Evolutionary conservation across 257 asterid species (phyloP).

Genomic region (Dorcoceras hygrometricum): DNA sequence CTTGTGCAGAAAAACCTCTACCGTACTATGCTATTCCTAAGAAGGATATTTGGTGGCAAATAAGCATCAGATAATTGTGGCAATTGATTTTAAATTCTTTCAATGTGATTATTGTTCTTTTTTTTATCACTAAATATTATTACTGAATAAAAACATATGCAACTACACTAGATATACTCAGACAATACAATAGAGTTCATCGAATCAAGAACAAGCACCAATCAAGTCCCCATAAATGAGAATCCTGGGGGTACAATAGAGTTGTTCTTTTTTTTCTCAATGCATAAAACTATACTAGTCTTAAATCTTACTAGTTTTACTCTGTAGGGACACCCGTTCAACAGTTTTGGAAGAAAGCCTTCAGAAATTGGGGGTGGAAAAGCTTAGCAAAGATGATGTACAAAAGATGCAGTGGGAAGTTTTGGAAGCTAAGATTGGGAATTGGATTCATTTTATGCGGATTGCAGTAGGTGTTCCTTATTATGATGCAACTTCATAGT

Average conservation of each 20-base stretch:
- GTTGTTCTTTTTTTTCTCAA: constrained; percentile 13
- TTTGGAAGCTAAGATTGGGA: constrained; percentile 97
- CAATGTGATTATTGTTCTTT: constrained; percentile 13
- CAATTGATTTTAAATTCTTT: background rate
- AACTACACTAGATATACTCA: too few species aligned
- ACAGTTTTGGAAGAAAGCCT: constrained; percentile 93
- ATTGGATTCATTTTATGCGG: constrained; percentile 99
- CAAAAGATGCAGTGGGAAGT: constrained; percentile 99
- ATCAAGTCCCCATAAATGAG: too few species aligned
- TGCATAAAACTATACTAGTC: constrained; percentile 17
- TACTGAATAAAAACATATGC: too few species aligned
- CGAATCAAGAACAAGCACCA: too few species aligned
- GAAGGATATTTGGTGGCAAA: background rate
- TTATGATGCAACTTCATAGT: constrained; percentile 10
- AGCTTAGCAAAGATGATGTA: constrained; percentile 97
- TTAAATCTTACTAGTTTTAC: constrained; percentile 8
- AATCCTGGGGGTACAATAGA: too few species aligned
- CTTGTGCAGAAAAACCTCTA: background rate
- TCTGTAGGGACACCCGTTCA: constrained; percentile 79
- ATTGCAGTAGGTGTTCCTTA: constrained; percentile 68
- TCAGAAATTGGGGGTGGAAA: constrained; percentile 94
- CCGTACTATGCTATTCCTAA: too few species aligned
- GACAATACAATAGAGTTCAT: too few species aligned
- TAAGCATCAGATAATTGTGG: background rate
- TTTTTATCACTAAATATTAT: too few species aligned